Percentiles rank a stretch among this genome's conserved stretches.
Evolutionary conservation across 805 yeast species (phyloP).

Genomic region (Clavispora carvajalis): DNA sequence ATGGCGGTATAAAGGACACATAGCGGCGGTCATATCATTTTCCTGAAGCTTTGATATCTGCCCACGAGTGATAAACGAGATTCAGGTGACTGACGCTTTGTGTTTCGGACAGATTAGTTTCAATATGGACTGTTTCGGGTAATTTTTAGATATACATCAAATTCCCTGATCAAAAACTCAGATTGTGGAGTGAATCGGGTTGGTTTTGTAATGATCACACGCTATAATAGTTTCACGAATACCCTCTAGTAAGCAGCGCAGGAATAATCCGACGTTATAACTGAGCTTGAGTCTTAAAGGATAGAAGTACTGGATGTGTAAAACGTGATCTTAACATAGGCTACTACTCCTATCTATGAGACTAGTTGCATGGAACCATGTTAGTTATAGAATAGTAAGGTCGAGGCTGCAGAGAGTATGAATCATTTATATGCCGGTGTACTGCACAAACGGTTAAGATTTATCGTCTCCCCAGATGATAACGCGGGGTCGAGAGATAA

Average conservation of each 20-base stretch:
- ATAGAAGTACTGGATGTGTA: no score
- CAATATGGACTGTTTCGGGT: slow-evolving; percentile 2
- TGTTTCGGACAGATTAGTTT: slow-evolving; percentile 4
- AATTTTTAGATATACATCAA: slow-evolving; percentile 6
- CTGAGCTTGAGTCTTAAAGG: no score
- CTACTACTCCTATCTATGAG: neutral
- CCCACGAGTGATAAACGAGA: slow-evolving; percentile 20
- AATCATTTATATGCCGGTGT: neutral
- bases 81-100: slow-evolving; percentile 14
- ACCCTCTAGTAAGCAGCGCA: no score
- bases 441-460: neutral
- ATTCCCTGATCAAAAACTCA: neutral
- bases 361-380: neutral
- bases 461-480: no score
- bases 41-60: slow-evolving; percentile 29
- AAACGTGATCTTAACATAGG: neutral
- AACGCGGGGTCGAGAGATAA: neutral
- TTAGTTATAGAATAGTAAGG: neutral
- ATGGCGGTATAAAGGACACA: slow-evolving; percentile 26
- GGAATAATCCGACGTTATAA: no score
- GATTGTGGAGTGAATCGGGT: neutral
- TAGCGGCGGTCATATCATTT: slow-evolving; percentile 36
- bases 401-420: neutral
- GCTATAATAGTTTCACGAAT: no score
- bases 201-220: neutral